Evolutionary conservation across 768 basidiomycete species (phyloP), one percentile per base, ranked within the genome.

Genomic region (Harrya chromipes): DNA sequence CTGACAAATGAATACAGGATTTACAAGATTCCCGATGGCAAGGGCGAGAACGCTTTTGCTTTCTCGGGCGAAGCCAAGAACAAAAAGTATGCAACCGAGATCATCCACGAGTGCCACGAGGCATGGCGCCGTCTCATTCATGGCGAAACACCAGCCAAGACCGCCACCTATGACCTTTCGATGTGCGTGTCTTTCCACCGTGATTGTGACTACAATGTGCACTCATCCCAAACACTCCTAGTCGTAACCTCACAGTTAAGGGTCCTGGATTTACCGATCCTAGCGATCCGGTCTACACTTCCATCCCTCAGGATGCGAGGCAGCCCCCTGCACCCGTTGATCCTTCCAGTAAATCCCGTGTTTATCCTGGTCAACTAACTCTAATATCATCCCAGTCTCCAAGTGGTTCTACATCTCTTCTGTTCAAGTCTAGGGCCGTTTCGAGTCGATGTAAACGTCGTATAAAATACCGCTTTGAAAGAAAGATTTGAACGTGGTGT

Each of bases 61-160:
- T 99, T 99, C 83, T 94, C 92, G 46, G 97, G 97, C 50, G 97
- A 99, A 74, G 95, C 95, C 57, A 99, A 98, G 79, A 97, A 97
- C 80, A 97, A 95, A 81, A 97, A 95, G 72, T 99, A 98, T 68
- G 97, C 97, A 27, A 92, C 90, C 46, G 95, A 98, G 74, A 97
- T 98, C 74, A 89, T 99, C 66, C 94, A 97, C 71, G 97, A 99
- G 70, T 94, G 91, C 73, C 87, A 98, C 68, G 97, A 98, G 70
- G 90, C 97, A 33, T 99, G 97, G 97, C 90, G 93, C 64, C 90
- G 90, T 64, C 82, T 99, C 60, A 79, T 94, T 69, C 74, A 72
- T 45, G 92, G 94, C 54, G 89, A 97, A 57, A 75, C 70, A 54
- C 81, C 84, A 36, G 82, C 86, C 54, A 87, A 85, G 74, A 87